Evolutionary conservation across 805 yeast genomes (phyloP).

Genomic region (Diddensiella transvaalensis): DNA sequence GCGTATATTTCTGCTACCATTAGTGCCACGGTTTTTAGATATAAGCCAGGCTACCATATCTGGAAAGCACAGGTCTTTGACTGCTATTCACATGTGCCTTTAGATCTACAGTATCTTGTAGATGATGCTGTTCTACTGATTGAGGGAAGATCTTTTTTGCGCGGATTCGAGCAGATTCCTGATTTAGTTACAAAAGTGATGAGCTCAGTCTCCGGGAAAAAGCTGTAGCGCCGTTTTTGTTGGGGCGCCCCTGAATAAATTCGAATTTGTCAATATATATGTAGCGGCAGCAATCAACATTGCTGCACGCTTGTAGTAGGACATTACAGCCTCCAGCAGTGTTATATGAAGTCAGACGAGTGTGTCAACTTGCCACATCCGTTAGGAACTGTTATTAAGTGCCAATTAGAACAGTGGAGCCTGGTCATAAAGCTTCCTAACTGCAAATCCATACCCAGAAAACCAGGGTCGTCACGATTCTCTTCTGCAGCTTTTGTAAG

Average conservation of each 20-base stretch:
- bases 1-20: background rate
- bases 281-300: too few relatives aligned
- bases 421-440: background rate
- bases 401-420: background rate
- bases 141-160: background rate
- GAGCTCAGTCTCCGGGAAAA: background rate
- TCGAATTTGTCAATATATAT: too few relatives aligned
- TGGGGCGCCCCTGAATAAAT: too few relatives aligned
- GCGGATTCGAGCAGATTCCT: background rate
- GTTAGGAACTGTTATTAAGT: too few relatives aligned
- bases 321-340: too few relatives aligned
- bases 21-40: background rate
- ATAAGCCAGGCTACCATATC: background rate
- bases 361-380: too few relatives aligned
- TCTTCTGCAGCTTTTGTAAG: too few relatives aligned
- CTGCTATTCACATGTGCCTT: background rate
- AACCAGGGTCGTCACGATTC: too few relatives aligned
- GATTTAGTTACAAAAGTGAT: background rate
- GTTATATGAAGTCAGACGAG: too few relatives aligned
- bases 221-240: too few relatives aligned
- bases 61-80: background rate
- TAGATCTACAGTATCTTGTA: background rate
- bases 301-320: too few relatives aligned
- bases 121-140: slow-evolving; percentile 1
- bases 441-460: too few relatives aligned